Evolutionary conservation across 352 stramenopile genomes (phyloP), one percentile per base, ranked within the genome.

Genomic region (Globisporangium megalacanthum): DNA sequence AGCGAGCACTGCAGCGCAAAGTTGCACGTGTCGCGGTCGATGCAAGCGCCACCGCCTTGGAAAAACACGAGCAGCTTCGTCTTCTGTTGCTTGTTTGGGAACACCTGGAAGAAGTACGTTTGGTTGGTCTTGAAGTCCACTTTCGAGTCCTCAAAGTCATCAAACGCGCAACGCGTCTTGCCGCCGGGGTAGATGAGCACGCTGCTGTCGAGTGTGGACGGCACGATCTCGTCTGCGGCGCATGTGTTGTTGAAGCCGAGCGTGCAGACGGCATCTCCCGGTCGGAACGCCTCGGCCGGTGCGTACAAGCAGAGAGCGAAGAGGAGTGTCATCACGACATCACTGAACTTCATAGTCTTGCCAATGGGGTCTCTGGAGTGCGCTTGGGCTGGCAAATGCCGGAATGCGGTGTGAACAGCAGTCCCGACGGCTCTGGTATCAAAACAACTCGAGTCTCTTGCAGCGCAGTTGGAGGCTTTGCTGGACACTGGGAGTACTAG

Each of bases 31-130:
- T 65, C 47, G 25, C 58, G 42, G 56, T 72, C 67, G 14, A 66
- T 45, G 41, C 72, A 82, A 11, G 65, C 72, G 42, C 69, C 70
- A 31, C 69, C 70, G 36, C 68, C 72, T 50, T 75, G 67, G 41
- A 79, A 65, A 61, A 67, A 79, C 42, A 82, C 41, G 45, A 82
- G 19, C 17, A 79, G 52, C 60, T 82, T 82, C 45, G 47, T 67
- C 49, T 73, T 65, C 35, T 67, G 73, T 35, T 64, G 55, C 44
- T 61, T 50, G 46, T 64, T 55, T 22, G 70, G 73, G 46, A 80
- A 80, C 42, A 77, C 61, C 52, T 79, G 70, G 68, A 83, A 81
- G 54, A 75, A 76, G 61, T 56, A 79, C 15, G 67, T 64, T 17
- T 41, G 33, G 48, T 65, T 67, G 33, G 56, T 60, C 15, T 20